Base-by-base conservation (phyloP, 305 asterid genomes). In the Caryopteris hybrid region DNA sequence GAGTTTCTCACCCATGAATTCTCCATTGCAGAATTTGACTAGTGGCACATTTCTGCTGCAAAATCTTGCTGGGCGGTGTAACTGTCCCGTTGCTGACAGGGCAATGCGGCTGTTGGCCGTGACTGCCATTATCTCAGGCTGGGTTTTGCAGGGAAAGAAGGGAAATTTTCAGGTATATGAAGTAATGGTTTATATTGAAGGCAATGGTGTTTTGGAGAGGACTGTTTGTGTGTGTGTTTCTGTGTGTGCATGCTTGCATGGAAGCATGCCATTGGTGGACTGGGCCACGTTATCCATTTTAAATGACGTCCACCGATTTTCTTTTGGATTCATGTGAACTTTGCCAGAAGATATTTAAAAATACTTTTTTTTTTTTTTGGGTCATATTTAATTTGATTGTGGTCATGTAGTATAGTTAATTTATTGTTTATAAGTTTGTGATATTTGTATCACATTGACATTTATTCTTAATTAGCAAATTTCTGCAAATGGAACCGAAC, bases 1-100 rank as follows among this genome's bases (percentile, higher is more conserved):
- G 66, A 92, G 76, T 84, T 83, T 85, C 85, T 79, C 74, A 46
- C 97, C 97, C 95, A 90, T 83, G 50, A 86, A 68, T 14, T 90
- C 93, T 72, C 97, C 97, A 79, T 72, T 78, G 72, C 84, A 43
- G 72, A 81, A 82, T 70, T 83, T 90, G 38, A 86, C 77, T 5
- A 57, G 55, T 78, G 76, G 80, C 62, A 76, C 74, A 22, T 68
- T 80, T 70, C 74, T 61, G 34, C 73, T 70, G 0, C 72, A 20
- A 17, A 82, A 76, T 70, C 83, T 72, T 10, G 83, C 60, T 2
- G 77, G 70, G 67, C 83, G 64, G 17, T 33, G 79, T 23, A 81
- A 69, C 72, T 74, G 75, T 21, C 89, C 81, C 2, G 86, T 69
- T 54, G 93, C 84, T 4, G 88, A 71, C 43, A 86, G 74, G 45